phyloP scores from a whole-genome alignment of 1,284 basidiomycete species.

The Microbotryum intermedium region DNA sequence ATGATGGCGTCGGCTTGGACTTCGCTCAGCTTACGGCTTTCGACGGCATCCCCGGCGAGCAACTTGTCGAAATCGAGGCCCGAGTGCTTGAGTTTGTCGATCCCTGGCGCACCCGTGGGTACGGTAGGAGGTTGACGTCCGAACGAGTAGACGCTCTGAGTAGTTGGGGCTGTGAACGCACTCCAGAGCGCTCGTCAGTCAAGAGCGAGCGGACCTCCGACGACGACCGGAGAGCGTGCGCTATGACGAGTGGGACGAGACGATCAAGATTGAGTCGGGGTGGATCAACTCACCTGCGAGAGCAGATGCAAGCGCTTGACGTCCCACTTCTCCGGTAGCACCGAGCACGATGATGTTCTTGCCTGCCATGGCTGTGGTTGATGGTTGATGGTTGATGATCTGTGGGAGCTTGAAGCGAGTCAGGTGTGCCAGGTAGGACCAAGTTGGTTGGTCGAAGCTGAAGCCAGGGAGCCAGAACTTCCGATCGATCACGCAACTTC shows the following conservation, averaged over 20 bases:
- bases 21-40: constrained; percentile 46
- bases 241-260: constrained; percentile 32
- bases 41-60: constrained; percentile 20
- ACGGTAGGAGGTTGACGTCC: constrained; percentile 51
- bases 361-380: no score
- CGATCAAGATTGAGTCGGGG: constrained; percentile 48
- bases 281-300: constrained; percentile 37
- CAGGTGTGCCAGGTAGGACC: no score
- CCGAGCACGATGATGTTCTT: constrained; percentile 48
- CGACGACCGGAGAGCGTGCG: no score
- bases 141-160: constrained; percentile 46
- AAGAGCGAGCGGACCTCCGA: no score
- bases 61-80: constrained; percentile 59
- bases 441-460: no score
- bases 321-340: constrained; percentile 56
- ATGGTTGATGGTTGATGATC: no score
- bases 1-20: constrained; percentile 62
- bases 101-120: constrained; percentile 36
- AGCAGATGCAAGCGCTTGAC: constrained; percentile 50
- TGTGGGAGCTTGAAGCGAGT: no score
- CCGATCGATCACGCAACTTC: no score
- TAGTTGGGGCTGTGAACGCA: no score
- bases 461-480: no score
- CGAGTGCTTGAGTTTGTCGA: constrained; percentile 50
- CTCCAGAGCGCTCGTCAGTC: no score